These are phyloP conservation scores for Fusarium musae DNA, from an alignment of 2,329 filamentous ascomycete genomes.

Conservation along the genomic window DNA sequence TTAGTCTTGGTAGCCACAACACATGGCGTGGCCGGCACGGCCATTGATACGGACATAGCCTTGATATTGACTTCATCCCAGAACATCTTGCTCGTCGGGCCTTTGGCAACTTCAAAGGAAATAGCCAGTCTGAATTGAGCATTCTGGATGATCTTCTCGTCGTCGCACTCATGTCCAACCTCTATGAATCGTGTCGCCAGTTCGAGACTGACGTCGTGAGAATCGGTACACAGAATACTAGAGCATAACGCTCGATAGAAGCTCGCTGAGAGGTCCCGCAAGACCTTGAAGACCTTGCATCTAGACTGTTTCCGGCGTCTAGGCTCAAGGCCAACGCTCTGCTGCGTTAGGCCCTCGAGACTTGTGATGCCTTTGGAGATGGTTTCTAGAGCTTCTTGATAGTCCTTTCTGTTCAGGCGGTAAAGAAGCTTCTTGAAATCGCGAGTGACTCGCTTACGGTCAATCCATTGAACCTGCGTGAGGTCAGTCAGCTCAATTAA, in stretches of 20 bases:
- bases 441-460: not conserved
- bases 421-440: slow-evolving; percentile 21
- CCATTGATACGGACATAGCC: not conserved
- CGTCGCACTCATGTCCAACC: not conserved
- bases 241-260: slow-evolving; percentile 24
- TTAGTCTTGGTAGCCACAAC: not conserved
- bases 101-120: slow-evolving; percentile 4
- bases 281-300: slow-evolving; percentile 3
- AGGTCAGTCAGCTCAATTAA: too few species aligned
- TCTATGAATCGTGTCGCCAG: not conserved
- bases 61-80: slow-evolving; percentile 24
- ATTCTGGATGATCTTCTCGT: not conserved
- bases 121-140: slow-evolving; percentile 16
- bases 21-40: fast-evolving
- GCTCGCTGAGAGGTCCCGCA: slow-evolving; percentile 13
- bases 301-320: slow-evolving; percentile 15
- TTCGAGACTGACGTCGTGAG: slow-evolving; percentile 7
- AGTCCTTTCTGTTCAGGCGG: slow-evolving; percentile 10
- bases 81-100: not conserved
- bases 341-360: not conserved
- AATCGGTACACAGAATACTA: slow-evolving; percentile 7
- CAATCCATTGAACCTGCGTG: slow-evolving; percentile 11
- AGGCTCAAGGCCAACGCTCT: slow-evolving; percentile 5
- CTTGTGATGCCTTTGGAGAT: slow-evolving; percentile 1
- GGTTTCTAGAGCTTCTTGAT: not conserved